A percentile compares a stretch with the other conserved stretches of the same genome.
Conservation (phyloP, 1,284 basidiomycete genomes). For the Volvariella surrecta region DNA sequence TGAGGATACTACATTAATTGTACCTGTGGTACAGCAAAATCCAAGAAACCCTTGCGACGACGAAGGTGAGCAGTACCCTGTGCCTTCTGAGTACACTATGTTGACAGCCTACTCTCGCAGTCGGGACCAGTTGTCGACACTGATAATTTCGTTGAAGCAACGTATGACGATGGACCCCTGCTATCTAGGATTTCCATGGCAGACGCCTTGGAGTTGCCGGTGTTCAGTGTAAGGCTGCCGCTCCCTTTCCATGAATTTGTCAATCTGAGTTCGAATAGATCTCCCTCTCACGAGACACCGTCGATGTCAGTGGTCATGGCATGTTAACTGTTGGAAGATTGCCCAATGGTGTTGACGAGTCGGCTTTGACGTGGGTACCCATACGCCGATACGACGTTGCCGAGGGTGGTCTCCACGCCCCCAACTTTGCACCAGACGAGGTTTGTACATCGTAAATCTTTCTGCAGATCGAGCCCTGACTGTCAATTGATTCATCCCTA, state of each 20-base stretch:
- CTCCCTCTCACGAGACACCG: conserved; percentile 40
- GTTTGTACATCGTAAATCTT: conserved; percentile 18
- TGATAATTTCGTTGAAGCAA: conserved; percentile 22
- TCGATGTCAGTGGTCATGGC: conserved; percentile 46
- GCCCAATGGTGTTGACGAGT: conserved; percentile 29
- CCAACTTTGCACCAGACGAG: conserved; percentile 36
- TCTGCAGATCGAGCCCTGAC: conserved; percentile 6
- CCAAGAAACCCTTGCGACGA: conserved; percentile 12
- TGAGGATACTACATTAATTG: conserved; percentile 2
- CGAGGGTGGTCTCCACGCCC: conserved; percentile 34
- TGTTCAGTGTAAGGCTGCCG: conserved; percentile 22
- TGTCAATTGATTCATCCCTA: not conserved
- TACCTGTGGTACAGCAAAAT: conserved; percentile 11
- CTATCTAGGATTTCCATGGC: conserved; percentile 28
- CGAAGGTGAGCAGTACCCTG: conserved; percentile 8
- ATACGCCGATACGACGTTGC: conserved; percentile 33
- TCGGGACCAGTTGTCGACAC: conserved; percentile 21
- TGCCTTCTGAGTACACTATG: not conserved
- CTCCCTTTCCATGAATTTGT: not conserved
- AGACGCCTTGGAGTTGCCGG: conserved; percentile 23
- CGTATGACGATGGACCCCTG: conserved; percentile 24
- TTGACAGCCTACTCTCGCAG: not conserved
- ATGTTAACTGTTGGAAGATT: conserved; percentile 43
- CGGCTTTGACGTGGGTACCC: conserved; percentile 41
- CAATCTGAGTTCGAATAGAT: not conserved